phyloP scores from a whole-genome alignment of 768 basidiomycete species.

The Boletus bicolor region DNA sequence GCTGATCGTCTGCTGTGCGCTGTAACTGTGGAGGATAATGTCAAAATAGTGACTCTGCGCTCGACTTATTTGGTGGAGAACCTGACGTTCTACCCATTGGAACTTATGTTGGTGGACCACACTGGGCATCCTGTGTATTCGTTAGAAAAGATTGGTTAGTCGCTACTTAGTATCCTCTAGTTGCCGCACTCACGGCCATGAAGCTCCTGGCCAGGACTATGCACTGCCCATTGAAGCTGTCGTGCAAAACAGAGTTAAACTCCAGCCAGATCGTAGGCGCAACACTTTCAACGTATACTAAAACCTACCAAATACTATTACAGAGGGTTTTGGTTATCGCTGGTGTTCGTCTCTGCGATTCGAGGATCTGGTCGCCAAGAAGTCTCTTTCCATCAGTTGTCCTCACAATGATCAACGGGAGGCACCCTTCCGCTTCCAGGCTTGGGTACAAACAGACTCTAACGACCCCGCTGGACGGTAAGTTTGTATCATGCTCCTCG shows the following conservation, averaged over 20 bases:
- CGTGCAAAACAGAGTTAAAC: conserved; percentile 70
- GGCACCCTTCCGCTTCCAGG: conserved; percentile 92
- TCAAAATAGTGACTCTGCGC: conserved; percentile 90
- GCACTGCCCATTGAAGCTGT: conserved; percentile 90
- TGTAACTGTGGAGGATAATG: conserved; percentile 84
- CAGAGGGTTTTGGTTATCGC: conserved; percentile 95
- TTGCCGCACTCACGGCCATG: conserved; percentile 56
- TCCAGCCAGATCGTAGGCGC: conserved; percentile 88
- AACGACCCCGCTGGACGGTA: conserved; percentile 55
- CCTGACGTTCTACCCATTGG: conserved; percentile 85
- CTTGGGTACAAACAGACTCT: conserved; percentile 77
- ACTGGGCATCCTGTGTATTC: conserved; percentile 77
- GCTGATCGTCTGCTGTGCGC: conserved; percentile 84
- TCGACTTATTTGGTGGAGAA: conserved; percentile 94
- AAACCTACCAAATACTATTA: background rate
- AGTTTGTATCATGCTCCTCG: conserved; percentile 18
- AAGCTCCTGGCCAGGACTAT: conserved; percentile 83
- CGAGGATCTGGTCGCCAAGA: conserved; percentile 76
- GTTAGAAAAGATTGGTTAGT: conserved; percentile 74
- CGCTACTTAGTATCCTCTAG: background rate
- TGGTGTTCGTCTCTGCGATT: conserved; percentile 89
- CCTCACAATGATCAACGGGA: conserved; percentile 77
- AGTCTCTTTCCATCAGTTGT: conserved; percentile 77
- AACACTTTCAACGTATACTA: background rate
- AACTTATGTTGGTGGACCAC: conserved; percentile 86